Evolutionary conservation across 495 filamentous ascomycete species (phyloP), one percentile per base, ranked within the genome.

Genomic region (Durotheca rogersii): DNA sequence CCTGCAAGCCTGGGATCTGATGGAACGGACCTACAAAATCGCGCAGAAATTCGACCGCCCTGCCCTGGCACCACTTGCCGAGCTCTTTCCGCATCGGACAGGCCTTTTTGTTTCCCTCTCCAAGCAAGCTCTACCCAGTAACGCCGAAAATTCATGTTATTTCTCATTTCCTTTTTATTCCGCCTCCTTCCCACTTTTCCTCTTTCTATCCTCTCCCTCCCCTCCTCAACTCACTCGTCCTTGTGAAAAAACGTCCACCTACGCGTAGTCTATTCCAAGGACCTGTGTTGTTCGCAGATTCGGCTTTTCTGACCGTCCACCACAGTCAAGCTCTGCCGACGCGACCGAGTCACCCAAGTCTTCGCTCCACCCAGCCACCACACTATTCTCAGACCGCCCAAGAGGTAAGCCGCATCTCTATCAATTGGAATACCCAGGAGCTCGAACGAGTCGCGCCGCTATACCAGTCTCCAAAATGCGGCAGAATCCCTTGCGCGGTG

Each of bases 251-350:
- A 59, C 49, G 38, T 47, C 35, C 29, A 35, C 37, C 35, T 36
- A 55, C 37, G 20, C 20, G 47, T 47, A 42, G 42, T 51, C 51
- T 47, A 35, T 51, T 58, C 53, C 62, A 58, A 66, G 62, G 56
- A 47, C 62, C 46, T 51, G 62, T 66, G 62, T 60, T 66, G 62
- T 66, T 66, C 62, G 60, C 60, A 60, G 60, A 60, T 43, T 45
- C 25, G 56, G 47, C 53, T 57, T 53, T 45, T 61, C 45, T 51
- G 47, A 55, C 47, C 34, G 52, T 46, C 57, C 54, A 55, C 12
- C 21, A 44, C 52, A 55, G 57, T 60, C 37, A 56, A 56, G 52
- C 52, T 55, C 57, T 47, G 43, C 51, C 51, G 47, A 16, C 31
- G 17, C 37, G 20, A 50, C 39, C 41, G 38, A 51, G 37, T 51